phyloP scores from a whole-genome alignment of 148 eudicot species.

The Mesembryanthemum crystallinum region DNA sequence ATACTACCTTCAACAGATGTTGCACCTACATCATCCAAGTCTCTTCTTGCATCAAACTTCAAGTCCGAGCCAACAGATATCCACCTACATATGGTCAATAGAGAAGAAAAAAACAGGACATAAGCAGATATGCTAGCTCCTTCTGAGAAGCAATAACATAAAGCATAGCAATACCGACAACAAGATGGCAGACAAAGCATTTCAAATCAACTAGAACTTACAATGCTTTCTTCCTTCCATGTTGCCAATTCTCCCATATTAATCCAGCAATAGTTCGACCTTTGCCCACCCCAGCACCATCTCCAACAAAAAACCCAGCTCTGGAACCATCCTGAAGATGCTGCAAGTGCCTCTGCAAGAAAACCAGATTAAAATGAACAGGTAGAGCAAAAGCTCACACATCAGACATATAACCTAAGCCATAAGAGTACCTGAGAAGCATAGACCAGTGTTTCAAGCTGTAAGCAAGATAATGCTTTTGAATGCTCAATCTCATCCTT shows the following conservation, averaged over 20 bases:
- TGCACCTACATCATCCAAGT: conserved; percentile 95
- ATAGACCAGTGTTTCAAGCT: conserved; percentile 93
- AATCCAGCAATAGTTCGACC: conserved; percentile 99
- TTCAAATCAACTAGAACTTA: conserved; percentile 39
- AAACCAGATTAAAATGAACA: conserved; percentile 22
- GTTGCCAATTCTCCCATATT: conserved; percentile 98
- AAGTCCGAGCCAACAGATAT: conserved; percentile 98
- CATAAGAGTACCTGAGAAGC: conserved; percentile 72
- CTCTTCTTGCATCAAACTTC: conserved; percentile 93
- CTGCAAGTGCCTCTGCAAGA: conserved; percentile 84
- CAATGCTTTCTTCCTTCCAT: conserved; percentile 84
- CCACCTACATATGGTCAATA: conserved; percentile 68
- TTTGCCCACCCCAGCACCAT: conserved; percentile 99
- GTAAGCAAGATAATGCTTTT: conserved; percentile 78
- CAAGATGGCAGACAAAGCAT: neutral
- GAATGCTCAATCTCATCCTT: conserved; percentile 70
- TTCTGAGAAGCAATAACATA: neutral
- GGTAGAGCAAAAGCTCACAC: conserved; percentile 13
- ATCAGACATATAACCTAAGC: conserved; percentile 9
- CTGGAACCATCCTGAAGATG: conserved; percentile 78
- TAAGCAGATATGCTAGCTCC: conserved; percentile 11
- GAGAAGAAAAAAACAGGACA: conserved; percentile 25
- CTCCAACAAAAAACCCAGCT: conserved; percentile 97
- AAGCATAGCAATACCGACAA: conserved; percentile 4
- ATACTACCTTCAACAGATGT: conserved; percentile 64